A percentile compares a stretch with the other conserved stretches of the same genome.
phyloP scores from a whole-genome alignment of 441 rosid species.

The Erysimum cheiri region DNA sequence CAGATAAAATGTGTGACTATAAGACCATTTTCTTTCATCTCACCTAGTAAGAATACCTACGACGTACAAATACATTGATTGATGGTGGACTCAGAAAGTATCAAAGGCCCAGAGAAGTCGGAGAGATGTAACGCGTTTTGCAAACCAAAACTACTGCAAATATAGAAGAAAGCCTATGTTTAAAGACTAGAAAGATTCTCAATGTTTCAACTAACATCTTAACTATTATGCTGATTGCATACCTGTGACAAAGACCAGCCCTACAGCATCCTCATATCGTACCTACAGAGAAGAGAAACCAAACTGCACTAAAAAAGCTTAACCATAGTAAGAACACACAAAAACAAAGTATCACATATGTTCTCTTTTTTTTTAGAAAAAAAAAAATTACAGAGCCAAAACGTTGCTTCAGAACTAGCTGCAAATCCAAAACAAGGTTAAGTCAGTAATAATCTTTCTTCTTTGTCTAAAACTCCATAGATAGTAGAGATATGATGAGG shows the following conservation, averaged over 20 bases:
- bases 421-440: slow-evolving; percentile 46
- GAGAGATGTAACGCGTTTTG: background rate
- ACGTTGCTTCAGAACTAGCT: slow-evolving; percentile 46
- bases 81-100: background rate
- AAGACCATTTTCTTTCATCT: background rate
- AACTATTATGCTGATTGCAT: background rate
- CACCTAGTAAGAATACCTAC: background rate
- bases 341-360: slow-evolving; percentile 3
- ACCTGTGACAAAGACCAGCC: slow-evolving; percentile 29
- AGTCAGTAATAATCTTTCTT: slow-evolving; percentile 40
- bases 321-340: slow-evolving; percentile 25
- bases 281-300: slow-evolving; percentile 31
- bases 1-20: background rate
- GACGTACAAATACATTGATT: background rate
- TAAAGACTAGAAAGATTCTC: background rate
- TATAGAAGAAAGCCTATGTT: background rate
- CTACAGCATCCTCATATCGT: slow-evolving; percentile 16
- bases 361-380: background rate
- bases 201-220: background rate
- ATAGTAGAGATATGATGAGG: slow-evolving; percentile 8
- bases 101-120: slow-evolving; percentile 3
- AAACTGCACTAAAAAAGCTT: slow-evolving; percentile 28
- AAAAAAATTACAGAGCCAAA: slow-evolving; percentile 36
- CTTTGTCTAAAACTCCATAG: slow-evolving; percentile 21
- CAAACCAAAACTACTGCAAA: slow-evolving; percentile 11